These are phyloP conservation scores for Metrosideros polymorpha DNA, from an alignment of 441 rosid species.

Conservation along the genomic window DNA sequence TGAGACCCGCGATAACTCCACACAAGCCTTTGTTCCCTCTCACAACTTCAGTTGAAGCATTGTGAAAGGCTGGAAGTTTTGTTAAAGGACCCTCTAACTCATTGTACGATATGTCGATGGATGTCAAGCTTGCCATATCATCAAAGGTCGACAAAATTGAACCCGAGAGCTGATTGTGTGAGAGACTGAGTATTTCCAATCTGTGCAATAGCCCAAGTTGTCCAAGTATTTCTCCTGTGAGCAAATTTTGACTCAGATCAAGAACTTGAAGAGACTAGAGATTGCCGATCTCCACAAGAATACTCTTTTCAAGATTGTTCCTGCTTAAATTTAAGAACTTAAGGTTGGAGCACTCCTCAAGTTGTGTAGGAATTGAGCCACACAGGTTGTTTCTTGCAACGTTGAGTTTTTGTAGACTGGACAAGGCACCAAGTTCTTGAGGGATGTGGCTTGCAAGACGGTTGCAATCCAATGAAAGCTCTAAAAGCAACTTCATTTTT, in stretches of 20 bases:
- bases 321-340: constrained; percentile 15
- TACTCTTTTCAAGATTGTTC: constrained; percentile 6
- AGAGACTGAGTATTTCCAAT: constrained; percentile 16
- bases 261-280: background rate
- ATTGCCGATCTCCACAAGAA: constrained; percentile 2
- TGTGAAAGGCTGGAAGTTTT: constrained; percentile 14
- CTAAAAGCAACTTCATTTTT: background rate
- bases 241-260: constrained; percentile 13
- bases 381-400: constrained; percentile 9
- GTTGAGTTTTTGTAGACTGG: constrained; percentile 3
- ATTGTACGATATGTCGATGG: constrained; percentile 22
- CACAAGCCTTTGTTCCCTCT: constrained; percentile 21
- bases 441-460: constrained; percentile 16
- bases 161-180: constrained; percentile 24
- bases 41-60: constrained; percentile 11
- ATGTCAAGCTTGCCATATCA: background rate
- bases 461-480: constrained; percentile 4
- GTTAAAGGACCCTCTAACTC: constrained; percentile 23
- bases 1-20: constrained; percentile 5
- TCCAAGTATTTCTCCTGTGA: background rate
- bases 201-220: background rate
- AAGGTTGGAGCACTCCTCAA: background rate
- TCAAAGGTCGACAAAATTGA: background rate
- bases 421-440: constrained; percentile 1
- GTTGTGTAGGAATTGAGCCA: background rate